Evolutionary conservation across 1,284 basidiomycete genomes (phyloP), one percentile per base, ranked within the genome.

Genomic region (Cryptococcus sp.): DNA sequence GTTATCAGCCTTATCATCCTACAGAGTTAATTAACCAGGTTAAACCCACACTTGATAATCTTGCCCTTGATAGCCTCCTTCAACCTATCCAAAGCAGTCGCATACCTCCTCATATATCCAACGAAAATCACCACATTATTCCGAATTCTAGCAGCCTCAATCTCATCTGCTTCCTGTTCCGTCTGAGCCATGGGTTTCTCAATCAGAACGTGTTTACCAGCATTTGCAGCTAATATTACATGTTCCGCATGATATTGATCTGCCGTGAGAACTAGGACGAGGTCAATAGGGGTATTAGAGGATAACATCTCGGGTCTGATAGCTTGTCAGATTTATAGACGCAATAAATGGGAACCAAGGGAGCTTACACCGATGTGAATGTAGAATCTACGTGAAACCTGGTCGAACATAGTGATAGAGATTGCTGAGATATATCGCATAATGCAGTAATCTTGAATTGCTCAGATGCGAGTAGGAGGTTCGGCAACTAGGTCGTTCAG

Each of bases 81-180:
- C 50, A 74, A 65, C 6, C 61, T 53, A 15, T 57, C 36, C 46
- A 73, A 71, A 0, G 76, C 76, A 2, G 62, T 56, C 3, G 76
- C 73, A 49, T 74, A 77, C 5, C 76, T 58, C 36, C 76, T 53
- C 76, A 77, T 77, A 61, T 76, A 76, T 11, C 74, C 76, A 2
- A 77, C 71, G 57, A 74, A 73, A 11, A 74, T 52, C 4, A 69
- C 58, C 14, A 67, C 66, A 10, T 60, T 56, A 53, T 68, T 70
- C 30, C 57, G 44, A 15, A 65, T 48, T 37, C 67, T 38, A 1
- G 75, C 75, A 3, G 58, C 61, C 23, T 68, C 66, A 38, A 76
- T 67, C 8, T 52, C 53, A 41, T 69, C 62, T 5, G 71, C 72
- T 30, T 72, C 72, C 11, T 56, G 62, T 3, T 59, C 48, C 0